Evolutionary conservation across 768 basidiomycete genomes (phyloP), one percentile per base, ranked within the genome.

Genomic region (Neoboletus magnificus): DNA sequence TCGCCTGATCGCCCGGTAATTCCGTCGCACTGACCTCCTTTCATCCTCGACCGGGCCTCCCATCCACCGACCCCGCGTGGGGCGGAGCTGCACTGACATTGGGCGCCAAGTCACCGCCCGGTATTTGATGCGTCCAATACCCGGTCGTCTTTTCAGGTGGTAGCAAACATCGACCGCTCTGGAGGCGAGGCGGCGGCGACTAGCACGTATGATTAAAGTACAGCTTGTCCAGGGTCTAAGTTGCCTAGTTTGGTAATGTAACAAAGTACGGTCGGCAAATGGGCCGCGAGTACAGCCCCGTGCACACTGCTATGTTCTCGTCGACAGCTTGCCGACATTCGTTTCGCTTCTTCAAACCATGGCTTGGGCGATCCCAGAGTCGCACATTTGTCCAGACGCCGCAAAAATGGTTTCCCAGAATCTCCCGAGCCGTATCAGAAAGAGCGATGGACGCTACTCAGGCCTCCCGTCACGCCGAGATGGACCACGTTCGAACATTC

Each of bases 401-500:
- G 10, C 62, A 55, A 9, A 60, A 52, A 41, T 55, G 45, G 40
- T 51, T 66, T 52, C 66, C 69, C 49, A 68, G 69, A 48, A 48
- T 60, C n/a, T 54, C 60, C 41, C 58, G 71, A 25, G 23, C 51
- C 18, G 53, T 23, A n/a, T 32, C 60, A 16, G 61, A 32, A 49
- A 52, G 42, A 27, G 36, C 48, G 35, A 20, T 22, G 23, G 47
- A 49, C 10, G 30, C 36, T 5, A 20, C 55, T 11, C 59, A 77
- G 16, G 64, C 71, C 2, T 75, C 78, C 55, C 70, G 71, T 18
- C 69, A 74, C 22, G 63, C 73, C 8, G 54, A 66, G 8, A 59
- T 63, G 18, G 70, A 58, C 27, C 57, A 54, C 7, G 62, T 75
- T n/a, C 68, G 69, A 44, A 71, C 77, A 5, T 82, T 82, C 54